Evolutionary conservation across 257 asterid species (phyloP), one percentile per base, ranked within the genome.

Genomic region (Gentiana dahurica): DNA sequence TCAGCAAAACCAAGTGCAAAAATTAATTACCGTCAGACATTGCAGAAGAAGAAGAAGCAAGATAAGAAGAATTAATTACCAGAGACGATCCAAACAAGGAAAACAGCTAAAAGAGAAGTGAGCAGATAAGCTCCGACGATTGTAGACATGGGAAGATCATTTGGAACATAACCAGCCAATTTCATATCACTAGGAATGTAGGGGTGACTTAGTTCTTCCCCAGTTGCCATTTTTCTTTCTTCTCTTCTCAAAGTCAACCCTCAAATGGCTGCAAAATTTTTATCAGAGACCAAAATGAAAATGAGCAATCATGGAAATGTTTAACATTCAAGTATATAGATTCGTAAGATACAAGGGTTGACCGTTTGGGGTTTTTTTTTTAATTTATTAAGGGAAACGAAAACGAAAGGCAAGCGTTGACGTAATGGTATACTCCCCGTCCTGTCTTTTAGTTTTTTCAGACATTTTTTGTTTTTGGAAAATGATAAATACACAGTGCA

Each of bases 1-100:
- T 33, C 58, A 38, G 60, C 39, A 59, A 62, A 34, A 8, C 3
- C n/a, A 10, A 34, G 24, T 24, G 24, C 24, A 11, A 51, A 36
- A 12, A 9, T 5, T 34, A 24, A 58, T 13, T 24, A 24, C 8
- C 24, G n/a, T 9, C 5, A 10, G 5, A 34, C 38, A 38, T 8
- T 43, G 39, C 1, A 34, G 12, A 52, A 41, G 46, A 7, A 15
- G 24, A 15, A 41, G 46, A 7, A 41, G 9, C 51, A 33, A 37
- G 10, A 4, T 52, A 8, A 12, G 39, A 9, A 51, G 51, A 36
- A 54, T 51, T 43, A 57, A 64, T 46, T 24, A 85, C 97, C 97
- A n/a, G 98, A 92, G 59, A 77, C 65, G 57, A 81, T 70, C 98
- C 98, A 92, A 77, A 77, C 78, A 64, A 83, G 59, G 71, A 76